phyloP scores from a whole-genome alignment of 805 yeast species.

The Cephaloascus albidus region DNA sequence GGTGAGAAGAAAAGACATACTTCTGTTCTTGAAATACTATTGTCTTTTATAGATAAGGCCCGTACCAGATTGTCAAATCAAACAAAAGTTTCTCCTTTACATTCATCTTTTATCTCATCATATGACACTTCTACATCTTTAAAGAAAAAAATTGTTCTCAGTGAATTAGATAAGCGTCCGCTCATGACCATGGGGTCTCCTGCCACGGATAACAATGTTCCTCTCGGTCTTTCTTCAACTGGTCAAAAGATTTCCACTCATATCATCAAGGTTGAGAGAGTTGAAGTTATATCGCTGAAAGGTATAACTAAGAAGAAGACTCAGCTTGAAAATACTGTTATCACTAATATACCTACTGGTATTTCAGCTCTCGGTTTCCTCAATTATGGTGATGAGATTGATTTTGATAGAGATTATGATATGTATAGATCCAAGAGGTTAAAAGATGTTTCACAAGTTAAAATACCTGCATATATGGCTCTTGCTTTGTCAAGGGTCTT shows the following conservation, averaged over 20 bases:
- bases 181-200: conserved; percentile 2
- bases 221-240: not conserved
- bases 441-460: not conserved
- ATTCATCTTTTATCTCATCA: conserved; percentile 1
- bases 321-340: not conserved
- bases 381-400: conserved; percentile 1
- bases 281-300: no score
- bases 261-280: not conserved
- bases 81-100: conserved; percentile 2
- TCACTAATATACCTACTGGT: conserved; percentile 1
- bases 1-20: not conserved
- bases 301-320: not conserved
- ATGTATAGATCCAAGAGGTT: conserved; percentile 1
- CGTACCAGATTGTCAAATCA: not conserved
- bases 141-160: not conserved
- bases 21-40: not conserved
- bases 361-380: conserved; percentile 1
- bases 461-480: not conserved
- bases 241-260: not conserved
- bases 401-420: conserved; percentile 4
- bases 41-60: not conserved
- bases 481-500: not conserved
- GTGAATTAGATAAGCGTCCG: conserved; percentile 1
- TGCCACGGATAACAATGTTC: not conserved
- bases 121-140: conserved; percentile 1